Conservation (phyloP, 306 rosid genomes). For the Pueraria montana region DNA sequence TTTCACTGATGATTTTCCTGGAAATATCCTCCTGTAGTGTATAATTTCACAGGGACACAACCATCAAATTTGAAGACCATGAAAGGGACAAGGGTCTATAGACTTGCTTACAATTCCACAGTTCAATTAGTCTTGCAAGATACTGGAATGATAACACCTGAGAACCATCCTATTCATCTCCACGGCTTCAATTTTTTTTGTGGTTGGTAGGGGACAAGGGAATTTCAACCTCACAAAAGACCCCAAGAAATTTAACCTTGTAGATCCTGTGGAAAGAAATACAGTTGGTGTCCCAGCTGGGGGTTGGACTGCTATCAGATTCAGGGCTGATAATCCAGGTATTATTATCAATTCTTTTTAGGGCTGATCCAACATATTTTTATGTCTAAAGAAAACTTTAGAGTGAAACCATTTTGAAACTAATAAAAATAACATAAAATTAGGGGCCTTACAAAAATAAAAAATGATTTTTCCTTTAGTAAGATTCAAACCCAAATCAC, state of each 20-base stretch:
- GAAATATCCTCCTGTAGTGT: conserved; percentile 59
- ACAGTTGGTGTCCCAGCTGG: conserved; percentile 81
- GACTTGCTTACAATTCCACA: too few species aligned
- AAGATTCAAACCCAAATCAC: too few species aligned
- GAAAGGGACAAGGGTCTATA: conserved; percentile 74
- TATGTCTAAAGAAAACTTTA: too few species aligned
- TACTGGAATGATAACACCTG: conserved; percentile 88
- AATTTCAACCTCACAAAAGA: conserved; percentile 69
- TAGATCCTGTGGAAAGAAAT: conserved; percentile 90
- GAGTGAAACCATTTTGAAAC: too few species aligned
- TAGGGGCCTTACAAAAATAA: too few species aligned
- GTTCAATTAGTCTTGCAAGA: conserved; percentile 83
- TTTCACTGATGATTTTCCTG: conserved; percentile 86
- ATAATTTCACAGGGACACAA: conserved; percentile 70
- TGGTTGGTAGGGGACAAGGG: conserved; percentile 76
- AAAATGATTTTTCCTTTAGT: too few species aligned
- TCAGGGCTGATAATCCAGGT: too few species aligned
- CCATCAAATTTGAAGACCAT: conserved; percentile 64
- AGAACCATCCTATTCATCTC: conserved; percentile 88
- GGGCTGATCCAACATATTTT: too few species aligned
- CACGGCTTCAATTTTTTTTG: conserved; percentile 92
- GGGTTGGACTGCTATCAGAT: conserved; percentile 94
- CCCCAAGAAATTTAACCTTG: conserved; percentile 68
- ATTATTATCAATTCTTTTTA: too few species aligned
- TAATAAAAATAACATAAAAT: too few species aligned